Evolutionary conservation across 2,329 filamentous ascomycete species (phyloP).

Genomic region (Metarhizium robertsii): DNA sequence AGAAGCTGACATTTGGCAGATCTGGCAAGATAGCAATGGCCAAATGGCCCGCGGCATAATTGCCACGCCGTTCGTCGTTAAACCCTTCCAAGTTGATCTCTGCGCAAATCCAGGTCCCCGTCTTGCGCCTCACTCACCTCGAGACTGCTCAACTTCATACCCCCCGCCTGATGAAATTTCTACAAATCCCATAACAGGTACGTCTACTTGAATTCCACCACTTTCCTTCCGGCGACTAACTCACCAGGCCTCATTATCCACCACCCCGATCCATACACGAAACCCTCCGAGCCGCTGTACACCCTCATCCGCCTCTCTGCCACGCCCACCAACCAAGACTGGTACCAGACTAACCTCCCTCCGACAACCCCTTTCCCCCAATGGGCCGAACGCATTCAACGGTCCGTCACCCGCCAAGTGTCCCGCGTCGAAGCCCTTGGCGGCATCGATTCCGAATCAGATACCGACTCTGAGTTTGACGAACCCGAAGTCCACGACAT

Average conservation of each 20-base stretch:
- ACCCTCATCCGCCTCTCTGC: conserved; percentile 44
- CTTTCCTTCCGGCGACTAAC: not conserved
- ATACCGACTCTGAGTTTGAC: conserved; percentile 9
- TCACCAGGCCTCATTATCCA: conserved; percentile 37
- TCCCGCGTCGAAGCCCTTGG: conserved; percentile 35
- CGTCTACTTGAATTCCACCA: not conserved
- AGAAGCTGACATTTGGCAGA: conserved; percentile 19
- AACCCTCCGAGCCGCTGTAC: conserved; percentile 32
- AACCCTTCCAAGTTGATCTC: conserved; percentile 41
- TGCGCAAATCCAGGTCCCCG: conserved; percentile 14
- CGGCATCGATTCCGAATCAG: conserved; percentile 18
- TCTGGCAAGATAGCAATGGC: conserved; percentile 29
- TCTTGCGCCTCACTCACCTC: conserved; percentile 26
- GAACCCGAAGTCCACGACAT: conserved; percentile 9
- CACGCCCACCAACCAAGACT: conserved; percentile 39
- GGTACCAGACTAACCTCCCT: conserved; percentile 43
- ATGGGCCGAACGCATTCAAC: conserved; percentile 39
- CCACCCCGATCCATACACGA: conserved; percentile 14
- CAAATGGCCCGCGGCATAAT: conserved; percentile 44
- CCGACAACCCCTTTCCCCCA: conserved; percentile 21
- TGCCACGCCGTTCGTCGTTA: conserved; percentile 38
- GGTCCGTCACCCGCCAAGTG: conserved; percentile 33
- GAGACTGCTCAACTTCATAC: conserved; percentile 39
- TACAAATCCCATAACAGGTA: conserved; percentile 21
- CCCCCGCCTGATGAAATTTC: conserved; percentile 21